Evolutionary conservation across 805 yeast species (phyloP), one percentile per base, ranked within the genome.

Genomic region (Priceomyces melissophilus): DNA sequence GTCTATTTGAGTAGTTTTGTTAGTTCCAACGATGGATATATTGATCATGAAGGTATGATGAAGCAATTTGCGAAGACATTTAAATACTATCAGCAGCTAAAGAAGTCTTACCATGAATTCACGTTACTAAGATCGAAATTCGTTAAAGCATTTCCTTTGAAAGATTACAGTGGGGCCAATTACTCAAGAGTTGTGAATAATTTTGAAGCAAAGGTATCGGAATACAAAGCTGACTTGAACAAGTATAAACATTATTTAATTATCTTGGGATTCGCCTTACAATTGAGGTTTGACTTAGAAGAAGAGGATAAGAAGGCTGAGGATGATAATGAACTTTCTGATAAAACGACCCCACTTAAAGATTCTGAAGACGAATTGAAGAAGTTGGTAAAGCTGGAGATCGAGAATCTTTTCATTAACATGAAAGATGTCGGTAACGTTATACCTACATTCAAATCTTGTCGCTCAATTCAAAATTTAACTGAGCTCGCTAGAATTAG

Each of bases 231-330:
- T 30, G 80, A 76, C 43, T 55, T 71, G 47, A 54, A 59, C 40
- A 67, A 73, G 53, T 73, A 72, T 52, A 73, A 69, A 53, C 57
- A 58, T 42, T 76, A 76, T 53, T 59, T 75, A 30, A 54, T 64
- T 27, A 64, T 67, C 39, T 59, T 76, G 32, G 76, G 73, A n/a
- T 63, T 62, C 48, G 80, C 75, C 0, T 66, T 75, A 43, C 69
- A 66, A 42, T 57, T 74, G 42, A 63, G 79, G 44, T 65, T 62
- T 39, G 73, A 71, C 40, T 55, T 67, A 43, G 70, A 68, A 43
- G 17, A 30, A 9, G 29, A 30, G n/a, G 35, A 30, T 3, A 35
- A 35, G 17, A 30, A 35, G n/a, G 16, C 17, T 4, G 40, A 38
- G 28, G 30, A 12, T 28, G 39, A 42, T n/a, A 44, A 37, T 11